Conservation (phyloP, 306 rosid genomes). For the Quercus ilex region DNA sequence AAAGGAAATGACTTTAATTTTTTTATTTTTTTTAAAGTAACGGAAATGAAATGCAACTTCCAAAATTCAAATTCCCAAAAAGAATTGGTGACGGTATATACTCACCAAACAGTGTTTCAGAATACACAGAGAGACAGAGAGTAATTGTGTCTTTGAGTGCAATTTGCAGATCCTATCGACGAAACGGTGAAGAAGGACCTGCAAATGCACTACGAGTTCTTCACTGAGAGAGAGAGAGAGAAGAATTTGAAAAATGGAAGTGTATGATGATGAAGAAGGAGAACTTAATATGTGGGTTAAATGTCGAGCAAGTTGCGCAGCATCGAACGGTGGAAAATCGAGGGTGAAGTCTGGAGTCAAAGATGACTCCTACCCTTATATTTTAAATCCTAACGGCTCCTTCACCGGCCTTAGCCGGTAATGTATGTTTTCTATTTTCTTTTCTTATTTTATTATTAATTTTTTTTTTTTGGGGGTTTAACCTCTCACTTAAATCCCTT, state of each 20-base stretch:
- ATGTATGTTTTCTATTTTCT: neutral
- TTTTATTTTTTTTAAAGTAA: too few relatives aligned
- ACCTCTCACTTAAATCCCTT: too few relatives aligned
- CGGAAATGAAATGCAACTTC: neutral
- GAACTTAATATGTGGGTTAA: neutral
- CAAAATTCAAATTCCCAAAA: neutral
- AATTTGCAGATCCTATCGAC: constrained; percentile 42
- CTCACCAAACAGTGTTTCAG: constrained; percentile 38
- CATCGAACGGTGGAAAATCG: neutral
- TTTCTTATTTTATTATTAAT: too few relatives aligned
- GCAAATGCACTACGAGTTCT: constrained; percentile 12
- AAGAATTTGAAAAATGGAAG: constrained; percentile 64
- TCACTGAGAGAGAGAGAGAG: neutral
- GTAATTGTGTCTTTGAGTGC: constrained; percentile 7
- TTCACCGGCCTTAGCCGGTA: constrained; percentile 3
- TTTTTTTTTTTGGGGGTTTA: too few relatives aligned
- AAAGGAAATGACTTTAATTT: too few relatives aligned
- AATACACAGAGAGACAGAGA: constrained; percentile 15
- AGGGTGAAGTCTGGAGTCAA: neutral
- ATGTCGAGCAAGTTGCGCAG: neutral
- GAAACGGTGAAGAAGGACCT: constrained; percentile 26
- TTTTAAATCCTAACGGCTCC: constrained; percentile 22
- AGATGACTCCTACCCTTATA: neutral
- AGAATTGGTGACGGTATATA: neutral
- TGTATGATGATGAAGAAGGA: constrained; percentile 34